These are phyloP conservation scores for Trypanosomatidae sp. DNA, from an alignment of 208 protist species.

Conservation along the genomic window DNA sequence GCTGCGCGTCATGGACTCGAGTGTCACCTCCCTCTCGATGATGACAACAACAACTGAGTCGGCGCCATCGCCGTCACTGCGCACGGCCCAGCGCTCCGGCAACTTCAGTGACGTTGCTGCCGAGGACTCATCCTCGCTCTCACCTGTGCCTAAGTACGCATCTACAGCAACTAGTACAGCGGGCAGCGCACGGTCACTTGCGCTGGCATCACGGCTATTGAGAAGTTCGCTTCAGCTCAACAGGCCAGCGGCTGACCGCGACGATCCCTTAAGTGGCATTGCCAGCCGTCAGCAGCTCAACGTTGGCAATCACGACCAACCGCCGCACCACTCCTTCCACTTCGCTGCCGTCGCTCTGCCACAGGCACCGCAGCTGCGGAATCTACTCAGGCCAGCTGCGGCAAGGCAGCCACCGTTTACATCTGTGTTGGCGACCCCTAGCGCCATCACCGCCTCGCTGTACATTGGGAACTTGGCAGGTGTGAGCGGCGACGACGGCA, in stretches of 20 bases:
- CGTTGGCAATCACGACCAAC: neutral
- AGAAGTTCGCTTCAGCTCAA: no score
- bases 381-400: no score
- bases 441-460: constrained; percentile 1
- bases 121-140: neutral
- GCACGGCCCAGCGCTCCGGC: neutral
- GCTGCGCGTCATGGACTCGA: neutral
- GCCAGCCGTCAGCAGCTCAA: neutral
- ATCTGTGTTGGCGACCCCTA: neutral
- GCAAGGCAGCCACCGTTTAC: neutral
- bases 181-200: neutral
- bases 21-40: neutral
- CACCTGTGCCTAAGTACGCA: neutral
- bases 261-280: neutral
- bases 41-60: neutral
- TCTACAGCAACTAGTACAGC: neutral
- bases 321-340: neutral
- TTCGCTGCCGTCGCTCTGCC: neutral
- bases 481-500: neutral
- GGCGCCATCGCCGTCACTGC: neutral
- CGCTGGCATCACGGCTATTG: neutral
- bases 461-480: constrained; percentile 7
- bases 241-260: neutral
- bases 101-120: neutral
- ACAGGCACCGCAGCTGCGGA: neutral